Evolutionary conservation across 352 stramenopile genomes (phyloP).

Genomic region (Ophiocytium majus): DNA sequence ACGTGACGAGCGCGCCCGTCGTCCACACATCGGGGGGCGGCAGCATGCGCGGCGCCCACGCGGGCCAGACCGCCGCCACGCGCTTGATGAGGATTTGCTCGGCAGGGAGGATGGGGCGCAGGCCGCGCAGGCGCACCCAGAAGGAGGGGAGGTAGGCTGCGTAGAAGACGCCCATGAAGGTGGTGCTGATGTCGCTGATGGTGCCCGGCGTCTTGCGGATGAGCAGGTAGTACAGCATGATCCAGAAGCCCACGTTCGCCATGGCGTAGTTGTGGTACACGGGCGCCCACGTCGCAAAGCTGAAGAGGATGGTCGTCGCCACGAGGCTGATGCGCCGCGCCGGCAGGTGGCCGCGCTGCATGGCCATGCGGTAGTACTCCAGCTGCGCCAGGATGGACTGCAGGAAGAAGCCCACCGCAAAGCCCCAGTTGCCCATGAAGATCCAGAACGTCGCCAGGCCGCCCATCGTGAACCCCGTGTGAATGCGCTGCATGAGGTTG

Average conservation of each 20-base stretch:
- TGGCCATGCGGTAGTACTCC: conserved; percentile 76
- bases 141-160: conserved; percentile 76
- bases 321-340: conserved; percentile 70
- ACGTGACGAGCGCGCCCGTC: conserved; percentile 72
- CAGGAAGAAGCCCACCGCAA: conserved; percentile 52
- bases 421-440: conserved; percentile 57
- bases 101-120: conserved; percentile 33
- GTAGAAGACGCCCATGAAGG: conserved; percentile 81
- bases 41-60: conserved; percentile 33
- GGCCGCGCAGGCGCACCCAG: conserved; percentile 66
- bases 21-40: neutral
- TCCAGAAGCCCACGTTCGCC: conserved; percentile 55
- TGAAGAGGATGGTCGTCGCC: conserved; percentile 67
- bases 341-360: conserved; percentile 63
- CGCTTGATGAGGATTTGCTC: conserved; percentile 6
- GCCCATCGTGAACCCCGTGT: conserved; percentile 49
- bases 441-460: conserved; percentile 58
- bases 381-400: conserved; percentile 56
- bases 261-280: conserved; percentile 56
- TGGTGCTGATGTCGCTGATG: conserved; percentile 79
- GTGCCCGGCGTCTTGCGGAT: conserved; percentile 59
- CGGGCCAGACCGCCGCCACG: conserved; percentile 42
- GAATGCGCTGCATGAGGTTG: conserved; percentile 17
- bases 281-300: conserved; percentile 43
- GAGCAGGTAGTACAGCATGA: conserved; percentile 54